Base-by-base conservation (phyloP, 495 filamentous ascomycete genomes). In the Podospora australis region DNA sequence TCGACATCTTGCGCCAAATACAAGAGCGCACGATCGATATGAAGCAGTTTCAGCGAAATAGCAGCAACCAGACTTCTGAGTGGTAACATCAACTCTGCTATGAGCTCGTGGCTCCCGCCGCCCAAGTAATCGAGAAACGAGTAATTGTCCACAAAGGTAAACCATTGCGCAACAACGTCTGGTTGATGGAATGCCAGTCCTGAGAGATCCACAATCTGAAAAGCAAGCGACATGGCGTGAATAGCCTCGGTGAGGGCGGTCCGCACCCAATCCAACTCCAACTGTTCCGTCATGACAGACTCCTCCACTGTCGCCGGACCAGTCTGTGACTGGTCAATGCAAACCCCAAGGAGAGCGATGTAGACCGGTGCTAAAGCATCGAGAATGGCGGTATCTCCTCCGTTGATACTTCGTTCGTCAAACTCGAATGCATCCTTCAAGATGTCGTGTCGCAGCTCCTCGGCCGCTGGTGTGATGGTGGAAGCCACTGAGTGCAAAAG, bases 41-140 rank as follows among this genome's bases (percentile, higher is more conserved):
- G 86, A 21, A 97, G 66, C 19, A 95, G 74, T 3, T 80, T 74
- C 6, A 95, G 62, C 0, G 88, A 94, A 25, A 86, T 77, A 7
- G 85, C 71, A n/a, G 81, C 80, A 6, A 80, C 73, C 48, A 95
- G 71, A 13, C 78, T 74, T 52, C 84, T 81, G 7, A 92, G 62
- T 1, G 84, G 78, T 34, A 73, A 55, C 41, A 82, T 58, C 3
- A 88, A 69, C 50, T 79, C 77, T 17, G 74, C 64, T 54, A 78
- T 67, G 14, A 70, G 49, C 10, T 67, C 64, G 21, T 75, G 60
- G 11, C 85, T 81, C 43, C 71, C 71, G 49, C 74, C 62, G 14
- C 84, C 65, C 14, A 65, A 58, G 24, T n/a, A n/a, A n/a, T 84
- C 76, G 47, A 90, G 68, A 56, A 90, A 92, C 41, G 63, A 63